Evolutionary conservation across 2,329 filamentous ascomycete genomes (phyloP).

Genomic region (Leptographium lundbergii): DNA sequence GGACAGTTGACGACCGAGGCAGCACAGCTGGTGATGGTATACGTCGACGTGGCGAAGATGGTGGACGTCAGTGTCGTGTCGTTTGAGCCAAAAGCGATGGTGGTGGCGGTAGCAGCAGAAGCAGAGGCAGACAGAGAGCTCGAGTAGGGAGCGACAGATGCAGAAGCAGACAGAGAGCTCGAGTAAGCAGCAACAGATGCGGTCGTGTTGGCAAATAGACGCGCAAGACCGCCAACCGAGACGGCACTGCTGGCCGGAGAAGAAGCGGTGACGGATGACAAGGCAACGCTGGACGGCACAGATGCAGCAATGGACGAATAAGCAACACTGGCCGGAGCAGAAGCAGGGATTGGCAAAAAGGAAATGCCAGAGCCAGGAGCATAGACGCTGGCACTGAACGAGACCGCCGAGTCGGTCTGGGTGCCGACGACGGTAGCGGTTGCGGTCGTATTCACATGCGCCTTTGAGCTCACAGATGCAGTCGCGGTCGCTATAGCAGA

Average conservation of each 20-base stretch:
- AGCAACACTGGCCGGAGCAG: too few relatives aligned
- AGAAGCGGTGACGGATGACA: too few relatives aligned
- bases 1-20: slow-evolving; percentile 19
- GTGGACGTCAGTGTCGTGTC: slow-evolving; percentile 12
- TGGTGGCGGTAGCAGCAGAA: neutral
- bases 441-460: neutral
- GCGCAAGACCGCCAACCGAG: neutral
- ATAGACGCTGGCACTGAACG: neutral
- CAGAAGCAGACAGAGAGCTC: neutral
- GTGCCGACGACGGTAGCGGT: neutral
- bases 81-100: neutral
- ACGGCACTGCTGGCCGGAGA: neutral
- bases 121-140: neutral
- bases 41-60: slow-evolving; percentile 14
- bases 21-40: slow-evolving; percentile 19
- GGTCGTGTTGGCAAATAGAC: neutral
- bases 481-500: neutral
- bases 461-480: neutral
- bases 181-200: neutral
- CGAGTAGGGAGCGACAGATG: neutral
- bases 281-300: too few relatives aligned
- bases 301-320: too few relatives aligned
- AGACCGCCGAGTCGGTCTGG: neutral
- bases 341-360: too few relatives aligned
- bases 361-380: too few relatives aligned